These are phyloP conservation scores for Vitis rotundifolia DNA, from an alignment of 164 flowering plant genomes.

Conservation along the genomic window DNA sequence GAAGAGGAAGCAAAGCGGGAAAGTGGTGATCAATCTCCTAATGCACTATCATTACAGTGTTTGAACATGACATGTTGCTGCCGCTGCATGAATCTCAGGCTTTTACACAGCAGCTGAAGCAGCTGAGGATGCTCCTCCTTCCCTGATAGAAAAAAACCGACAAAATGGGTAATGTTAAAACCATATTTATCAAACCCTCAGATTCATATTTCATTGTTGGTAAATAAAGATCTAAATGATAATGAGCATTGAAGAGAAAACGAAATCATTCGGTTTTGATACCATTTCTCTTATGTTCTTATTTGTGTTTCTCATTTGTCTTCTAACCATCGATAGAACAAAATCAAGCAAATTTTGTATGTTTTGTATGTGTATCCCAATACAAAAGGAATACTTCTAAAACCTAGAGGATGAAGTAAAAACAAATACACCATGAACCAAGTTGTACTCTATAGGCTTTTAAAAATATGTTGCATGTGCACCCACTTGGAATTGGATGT, in stretches of 20 bases:
- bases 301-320: no score
- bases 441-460: conserved; percentile 1
- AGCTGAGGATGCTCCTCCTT: conserved; percentile 61
- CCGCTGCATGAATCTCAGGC: conserved; percentile 29
- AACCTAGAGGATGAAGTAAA: no score
- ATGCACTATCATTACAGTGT: background rate
- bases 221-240: no score
- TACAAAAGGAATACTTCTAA: no score
- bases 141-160: conserved; percentile 33
- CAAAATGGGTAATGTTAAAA: background rate
- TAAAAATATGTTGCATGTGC: conserved; percentile 12
- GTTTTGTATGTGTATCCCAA: no score
- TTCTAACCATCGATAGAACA: background rate
- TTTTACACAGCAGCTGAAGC: conserved; percentile 72
- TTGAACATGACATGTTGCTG: background rate
- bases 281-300: no score
- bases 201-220: background rate
- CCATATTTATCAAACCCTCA: background rate
- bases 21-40: background rate
- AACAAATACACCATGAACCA: no score
- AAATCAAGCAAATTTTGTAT: background rate
- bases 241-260: no score
- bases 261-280: background rate
- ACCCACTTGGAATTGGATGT: conserved; percentile 8
- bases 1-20: no score